Evolutionary conservation across 768 basidiomycete species (phyloP), one percentile per base, ranked within the genome.

Genomic region (Omphalotus guepiniiformis): DNA sequence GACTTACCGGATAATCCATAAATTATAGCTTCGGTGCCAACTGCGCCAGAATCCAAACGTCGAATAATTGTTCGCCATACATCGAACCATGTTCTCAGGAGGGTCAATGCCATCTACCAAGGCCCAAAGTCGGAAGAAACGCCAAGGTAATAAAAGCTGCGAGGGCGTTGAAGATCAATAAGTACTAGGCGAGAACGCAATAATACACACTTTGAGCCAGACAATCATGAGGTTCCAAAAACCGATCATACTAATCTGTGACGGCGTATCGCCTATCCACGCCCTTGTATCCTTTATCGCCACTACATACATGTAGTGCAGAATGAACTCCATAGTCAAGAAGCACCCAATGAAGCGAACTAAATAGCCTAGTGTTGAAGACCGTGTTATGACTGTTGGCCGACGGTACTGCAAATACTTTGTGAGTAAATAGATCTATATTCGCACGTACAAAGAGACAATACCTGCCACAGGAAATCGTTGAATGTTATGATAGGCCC

Each of bases 51-150:
- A 98, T 0, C 93, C 93, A 8, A 85, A 63, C 0, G 83, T 79
- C 1, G 94, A 96, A 61, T 97, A 97, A 63, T 97, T 98, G 64
- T 98, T 99, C 18, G 83, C 88, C 83, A 97, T 87, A 59, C 96
- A 98, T n/a, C 96, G 79, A 11, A 99, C 78, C 96, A 97, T 96
- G 64, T 99, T 99, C 65, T 99, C 96, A 0, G 95, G 96, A 0
- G 93, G 88, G 56, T 96, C 91, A 27, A 97, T 77, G 0, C 89
- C 90, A 57, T 93, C 90, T 45, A 80, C 63, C 18, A 98, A 70
- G 2, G 94, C 85, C 93, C 94, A 97, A 16, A 96, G 68, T 2
- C 94, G 87, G 72, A 97, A 98, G 72, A 96, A 96, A 9, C 95
- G 79, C 95, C 95, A 97, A 0, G 93, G 89, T 18, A 97, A 79